Base-by-base conservation (phyloP, 805 yeast species). In the Yamadazyma phyllophila region DNA sequence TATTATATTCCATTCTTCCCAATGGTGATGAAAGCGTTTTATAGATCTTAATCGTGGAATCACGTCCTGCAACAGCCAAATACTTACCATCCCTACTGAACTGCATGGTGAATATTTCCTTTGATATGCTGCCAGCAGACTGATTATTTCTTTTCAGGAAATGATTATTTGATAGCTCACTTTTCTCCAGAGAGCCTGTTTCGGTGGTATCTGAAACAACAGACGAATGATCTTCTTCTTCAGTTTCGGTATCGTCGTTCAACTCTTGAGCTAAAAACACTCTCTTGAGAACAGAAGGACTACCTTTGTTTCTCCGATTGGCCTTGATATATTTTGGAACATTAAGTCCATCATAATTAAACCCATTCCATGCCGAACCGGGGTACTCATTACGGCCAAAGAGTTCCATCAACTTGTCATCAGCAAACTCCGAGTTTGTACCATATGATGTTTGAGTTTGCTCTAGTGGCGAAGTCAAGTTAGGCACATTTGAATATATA, bases 61-160 rank as follows among this genome's bases (percentile, higher is more conserved):
- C 90, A 54, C 86, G 80, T 14, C 96, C 95, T 0, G 92, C 96
- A 1, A 86, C 78, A 0, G 96, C 96, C 55, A 91, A 63, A 60
- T 75, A 88, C 62, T 80, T 82, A 9, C 97, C 97, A 64, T 91
- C 96, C 10, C 63, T 63, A 46, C 87, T 82, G 63, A 91, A 91
- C 55, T 80, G 77, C 69, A 85, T 69, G 8, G 80, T 77, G 78
- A 90, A 88, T n/a, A 87, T 73, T 11, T 94, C 86, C 37, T 67
- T 63, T 20, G 42, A 31, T 6, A 45, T 8, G 11, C 39, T 27
- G 14, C 31, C 34, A 4, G 33, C 20, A 26, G 17, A 12, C 15
- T 30, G 39, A 7, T 33, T 12, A 6, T 16, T 12, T 3, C 14
- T 33, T 24, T 40, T 26, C 11, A 8, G 12, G 20, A 20, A 13